phyloP scores from a whole-genome alignment of 148 eudicot species.

The Mesembryanthemum crystallinum region DNA sequence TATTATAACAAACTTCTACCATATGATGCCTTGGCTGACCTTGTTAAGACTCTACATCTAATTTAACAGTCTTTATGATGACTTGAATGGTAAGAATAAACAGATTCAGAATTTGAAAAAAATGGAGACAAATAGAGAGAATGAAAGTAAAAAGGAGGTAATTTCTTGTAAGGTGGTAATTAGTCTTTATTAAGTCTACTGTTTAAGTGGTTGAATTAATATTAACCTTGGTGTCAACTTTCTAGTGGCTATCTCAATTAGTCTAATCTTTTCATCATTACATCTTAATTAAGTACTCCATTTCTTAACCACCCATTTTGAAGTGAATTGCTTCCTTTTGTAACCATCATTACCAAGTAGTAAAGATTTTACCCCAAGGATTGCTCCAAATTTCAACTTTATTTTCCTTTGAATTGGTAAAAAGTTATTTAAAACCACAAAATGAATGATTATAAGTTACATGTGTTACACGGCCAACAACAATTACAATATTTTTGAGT shows the following conservation, averaged over 20 bases:
- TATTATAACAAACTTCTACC: too few species aligned
- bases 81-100: conserved; percentile 14
- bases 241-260: conserved; percentile 7
- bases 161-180: not conserved
- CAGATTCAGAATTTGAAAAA: too few species aligned
- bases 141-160: too few species aligned
- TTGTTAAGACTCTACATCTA: conserved; percentile 14
- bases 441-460: too few species aligned
- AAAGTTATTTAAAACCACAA: too few species aligned
- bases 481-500: too few species aligned
- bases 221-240: not conserved
- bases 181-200: not conserved
- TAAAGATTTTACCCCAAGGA: too few species aligned
- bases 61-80: conserved; percentile 15
- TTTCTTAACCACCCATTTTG: conserved; percentile 29
- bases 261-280: conserved; percentile 27
- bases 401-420: too few species aligned
- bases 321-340: not conserved
- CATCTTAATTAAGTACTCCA: not conserved
- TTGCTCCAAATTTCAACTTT: too few species aligned
- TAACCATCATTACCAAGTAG: not conserved
- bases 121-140: not conserved
- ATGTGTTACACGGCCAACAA: too few species aligned
- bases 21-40: conserved; percentile 12
- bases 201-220: conserved; percentile 11